phyloP scores from a whole-genome alignment of 768 basidiomycete genomes.

The Russula compacta region DNA sequence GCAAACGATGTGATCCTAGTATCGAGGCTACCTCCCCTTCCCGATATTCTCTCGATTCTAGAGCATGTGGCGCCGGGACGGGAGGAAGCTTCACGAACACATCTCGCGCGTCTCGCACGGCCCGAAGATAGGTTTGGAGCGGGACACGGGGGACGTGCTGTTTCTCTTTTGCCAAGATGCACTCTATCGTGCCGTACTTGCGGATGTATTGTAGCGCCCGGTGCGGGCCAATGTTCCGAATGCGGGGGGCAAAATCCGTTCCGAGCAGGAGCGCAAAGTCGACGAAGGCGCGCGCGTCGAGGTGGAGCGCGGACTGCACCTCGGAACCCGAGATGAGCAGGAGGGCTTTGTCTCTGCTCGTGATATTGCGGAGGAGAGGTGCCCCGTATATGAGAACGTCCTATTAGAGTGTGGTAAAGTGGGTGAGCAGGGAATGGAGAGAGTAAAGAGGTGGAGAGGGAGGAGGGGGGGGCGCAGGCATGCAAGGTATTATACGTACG shows the following conservation, averaged over 20 bases:
- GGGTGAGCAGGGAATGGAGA: neutral
- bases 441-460: constrained; percentile 15
- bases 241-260: constrained; percentile 83
- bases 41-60: constrained; percentile 33
- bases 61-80: constrained; percentile 34
- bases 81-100: constrained; percentile 64
- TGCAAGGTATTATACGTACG: constrained; percentile 27
- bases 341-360: constrained; percentile 50
- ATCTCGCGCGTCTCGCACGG: constrained; percentile 51
- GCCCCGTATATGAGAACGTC: constrained; percentile 80
- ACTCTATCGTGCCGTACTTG: constrained; percentile 63
- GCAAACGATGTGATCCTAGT: constrained; percentile 43
- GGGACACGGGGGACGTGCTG: constrained; percentile 45
- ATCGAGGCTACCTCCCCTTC: constrained; percentile 37
- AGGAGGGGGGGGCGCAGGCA: too few species aligned
- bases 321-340: constrained; percentile 53
- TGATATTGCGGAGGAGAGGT: constrained; percentile 72
- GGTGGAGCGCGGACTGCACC: constrained; percentile 46
- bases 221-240: constrained; percentile 70
- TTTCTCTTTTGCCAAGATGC: constrained; percentile 42
- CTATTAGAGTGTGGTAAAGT: constrained; percentile 27
- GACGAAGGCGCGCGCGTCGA: constrained; percentile 52
- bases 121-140: constrained; percentile 46
- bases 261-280: constrained; percentile 86
- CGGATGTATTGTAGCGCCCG: constrained; percentile 72